These are phyloP conservation scores for Primulina huaijiensis DNA, from an alignment of 257 asterid species.

Conservation along the genomic window DNA sequence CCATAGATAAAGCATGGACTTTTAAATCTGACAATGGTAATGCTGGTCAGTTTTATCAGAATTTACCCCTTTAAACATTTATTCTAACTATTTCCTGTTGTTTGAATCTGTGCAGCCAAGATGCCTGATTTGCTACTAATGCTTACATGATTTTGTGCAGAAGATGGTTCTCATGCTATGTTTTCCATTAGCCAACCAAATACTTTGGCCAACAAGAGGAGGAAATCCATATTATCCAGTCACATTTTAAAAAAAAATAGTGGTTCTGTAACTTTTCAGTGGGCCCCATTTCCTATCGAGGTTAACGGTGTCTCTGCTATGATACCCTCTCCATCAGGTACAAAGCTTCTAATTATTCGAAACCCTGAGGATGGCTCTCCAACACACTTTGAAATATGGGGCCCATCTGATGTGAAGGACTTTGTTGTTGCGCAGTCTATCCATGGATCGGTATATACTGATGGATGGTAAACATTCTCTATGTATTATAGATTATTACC, in stretches of 20 bases:
- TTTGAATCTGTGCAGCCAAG: conserved; percentile 13
- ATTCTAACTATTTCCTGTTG: neutral
- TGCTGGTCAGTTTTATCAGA: conserved; percentile 19
- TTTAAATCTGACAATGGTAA: conserved; percentile 56
- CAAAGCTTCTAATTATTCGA: conserved; percentile 71
- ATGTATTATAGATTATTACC: neutral
- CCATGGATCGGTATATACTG: conserved; percentile 83
- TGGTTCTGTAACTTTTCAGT: conserved; percentile 53
- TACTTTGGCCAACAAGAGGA: conserved; percentile 68
- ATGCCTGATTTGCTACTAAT: neutral
- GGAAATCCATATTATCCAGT: conserved; percentile 64
- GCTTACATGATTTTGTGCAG: conserved; percentile 31
- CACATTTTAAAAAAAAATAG: conserved; percentile 42
- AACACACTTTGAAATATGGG: conserved; percentile 84
- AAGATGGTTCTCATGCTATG: conserved; percentile 65
- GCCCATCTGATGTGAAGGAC: conserved; percentile 69
- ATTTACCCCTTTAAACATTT: neutral
- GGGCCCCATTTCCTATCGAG: conserved; percentile 88
- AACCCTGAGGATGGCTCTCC: conserved; percentile 77
- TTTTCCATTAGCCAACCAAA: conserved; percentile 71
- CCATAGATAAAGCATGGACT: conserved; percentile 92
- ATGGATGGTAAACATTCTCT: conserved; percentile 70
- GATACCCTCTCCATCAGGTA: conserved; percentile 93
- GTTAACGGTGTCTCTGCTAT: conserved; percentile 60
- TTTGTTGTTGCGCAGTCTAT: conserved; percentile 54